Evolutionary conservation across 2,329 filamentous ascomycete species (phyloP).

Genomic region (Passalora sequoiae): DNA sequence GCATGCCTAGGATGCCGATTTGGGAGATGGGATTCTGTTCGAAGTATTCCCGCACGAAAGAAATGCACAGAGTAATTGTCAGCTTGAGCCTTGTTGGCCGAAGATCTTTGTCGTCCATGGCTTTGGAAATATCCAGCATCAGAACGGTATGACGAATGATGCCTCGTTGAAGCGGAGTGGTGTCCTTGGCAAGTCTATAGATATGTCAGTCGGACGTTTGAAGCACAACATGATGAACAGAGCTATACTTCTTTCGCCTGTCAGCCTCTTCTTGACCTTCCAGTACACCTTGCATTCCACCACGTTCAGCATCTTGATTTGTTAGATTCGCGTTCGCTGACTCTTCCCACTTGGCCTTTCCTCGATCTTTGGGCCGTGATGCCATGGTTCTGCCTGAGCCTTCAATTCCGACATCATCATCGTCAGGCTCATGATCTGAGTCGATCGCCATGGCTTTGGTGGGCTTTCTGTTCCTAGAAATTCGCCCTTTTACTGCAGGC

Average conservation of each 20-base stretch:
- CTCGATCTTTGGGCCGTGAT: slow-evolving; percentile 27
- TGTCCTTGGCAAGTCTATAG: slow-evolving; percentile 75
- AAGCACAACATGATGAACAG: not conserved
- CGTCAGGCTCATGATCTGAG: slow-evolving; percentile 28
- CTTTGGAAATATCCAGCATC: slow-evolving; percentile 83
- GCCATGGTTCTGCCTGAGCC: slow-evolving; percentile 18
- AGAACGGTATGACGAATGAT: slow-evolving; percentile 96
- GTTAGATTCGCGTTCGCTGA: slow-evolving; percentile 30
- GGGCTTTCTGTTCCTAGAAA: not conserved
- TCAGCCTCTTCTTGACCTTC: slow-evolving; percentile 35
- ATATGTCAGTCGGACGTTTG: not conserved
- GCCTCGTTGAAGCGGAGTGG: slow-evolving; percentile 88
- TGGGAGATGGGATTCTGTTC: slow-evolving; percentile 98
- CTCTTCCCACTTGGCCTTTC: slow-evolving; percentile 34
- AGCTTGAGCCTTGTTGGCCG: slow-evolving; percentile 81
- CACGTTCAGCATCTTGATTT: slow-evolving; percentile 33
- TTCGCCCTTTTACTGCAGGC: too few relatives aligned
- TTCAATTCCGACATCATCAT: slow-evolving; percentile 20
- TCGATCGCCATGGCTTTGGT: slow-evolving; percentile 28
- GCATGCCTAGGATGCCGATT: slow-evolving; percentile 86
- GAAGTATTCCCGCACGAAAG: slow-evolving; percentile 91
- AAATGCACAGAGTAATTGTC: slow-evolving; percentile 72
- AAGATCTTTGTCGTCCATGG: slow-evolving; percentile 93
- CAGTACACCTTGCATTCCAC: slow-evolving; percentile 32
- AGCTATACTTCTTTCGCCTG: slow-evolving; percentile 31